A percentile compares a stretch with the other conserved stretches of the same genome.
These are phyloP conservation scores for Blastomyces parvus DNA, from an alignment of 2,329 filamentous ascomycete species.

Conservation along the genomic window DNA sequence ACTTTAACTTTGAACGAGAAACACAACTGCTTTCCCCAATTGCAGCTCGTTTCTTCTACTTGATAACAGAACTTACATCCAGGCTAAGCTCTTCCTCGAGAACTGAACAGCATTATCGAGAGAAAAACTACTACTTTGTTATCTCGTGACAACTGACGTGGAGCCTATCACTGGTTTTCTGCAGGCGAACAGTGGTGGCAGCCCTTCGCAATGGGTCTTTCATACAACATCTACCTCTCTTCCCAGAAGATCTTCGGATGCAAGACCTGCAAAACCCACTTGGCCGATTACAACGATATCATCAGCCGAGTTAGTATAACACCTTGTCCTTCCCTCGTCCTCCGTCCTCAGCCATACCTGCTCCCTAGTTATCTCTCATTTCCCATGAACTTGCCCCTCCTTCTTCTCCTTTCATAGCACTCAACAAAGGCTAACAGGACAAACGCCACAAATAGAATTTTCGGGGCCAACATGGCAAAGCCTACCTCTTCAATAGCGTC, in stretches of 20 bases:
- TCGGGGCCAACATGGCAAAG: slow-evolving; percentile 95
- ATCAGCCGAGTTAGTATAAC: slow-evolving; percentile 70
- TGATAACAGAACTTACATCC: slow-evolving; percentile 1
- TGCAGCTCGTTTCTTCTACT: not conserved
- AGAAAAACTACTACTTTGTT: not conserved
- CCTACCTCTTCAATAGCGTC: slow-evolving; percentile 88
- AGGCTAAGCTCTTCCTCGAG: not conserved
- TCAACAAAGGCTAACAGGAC: slow-evolving; percentile 11
- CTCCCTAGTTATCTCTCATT: slow-evolving; percentile 3
- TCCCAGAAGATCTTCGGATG: slow-evolving; percentile 83
- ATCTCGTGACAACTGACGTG: slow-evolving; percentile 8
- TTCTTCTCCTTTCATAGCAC: slow-evolving; percentile 2
- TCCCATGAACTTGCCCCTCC: too few relatives aligned
- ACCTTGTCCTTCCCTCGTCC: slow-evolving; percentile 8
- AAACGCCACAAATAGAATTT: slow-evolving; percentile 60
- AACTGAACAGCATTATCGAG: not conserved
- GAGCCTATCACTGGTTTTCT: slow-evolving; percentile 1
- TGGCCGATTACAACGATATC: slow-evolving; percentile 92
- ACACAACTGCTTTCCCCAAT: not conserved
- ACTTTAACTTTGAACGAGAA: not conserved
- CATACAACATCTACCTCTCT: slow-evolving; percentile 85
- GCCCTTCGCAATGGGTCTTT: slow-evolving; percentile 59
- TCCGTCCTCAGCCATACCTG: slow-evolving; percentile 9
- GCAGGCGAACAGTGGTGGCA: slow-evolving; percentile 9
- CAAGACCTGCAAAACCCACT: slow-evolving; percentile 90